Evolutionary conservation across 2,329 filamentous ascomycete species (phyloP), one percentile per base, ranked within the genome.

Genomic region (Mollisiaceae sp.): DNA sequence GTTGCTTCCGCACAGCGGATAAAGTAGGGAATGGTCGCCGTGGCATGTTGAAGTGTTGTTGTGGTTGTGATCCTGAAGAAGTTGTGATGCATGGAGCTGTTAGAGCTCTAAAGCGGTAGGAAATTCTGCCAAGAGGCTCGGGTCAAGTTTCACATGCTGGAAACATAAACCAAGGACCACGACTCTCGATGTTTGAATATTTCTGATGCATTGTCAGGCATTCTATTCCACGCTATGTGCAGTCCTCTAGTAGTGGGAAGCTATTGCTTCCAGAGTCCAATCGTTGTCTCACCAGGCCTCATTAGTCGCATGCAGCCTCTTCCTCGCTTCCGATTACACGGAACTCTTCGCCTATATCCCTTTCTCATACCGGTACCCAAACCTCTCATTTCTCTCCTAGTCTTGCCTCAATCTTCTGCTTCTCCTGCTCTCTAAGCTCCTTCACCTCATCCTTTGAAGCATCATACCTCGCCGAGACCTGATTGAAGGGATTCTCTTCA

Each of bases 401-500:
- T 65, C 91, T 85, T 73, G 81, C 79, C 83, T 97, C 94, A 69
- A 92, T 89, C 84, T 91, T 93, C 71, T 79, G 76, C 80, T 84
- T 89, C 81, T 97, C 92, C 63, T 83, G 78, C 50, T 87, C 81
- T 75, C 82, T 86, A 65, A 94, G 80, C 58, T 86, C 83, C 58
- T 83, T 83, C 54, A 97, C 74, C 74, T 99, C 94, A 4, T 93
- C 92, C 79, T 87, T 90, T 24, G 85, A 86, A 62, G 92, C 87
- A 78, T 99, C 92, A 79, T 93, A 96, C 2, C 83, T 78, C 1
- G 88, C 91, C 60, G 82, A 87, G 18, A 90, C 89, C 81, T 97
- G 92, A 80, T 97, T 97, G 81, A 97, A 95, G 15, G 95, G 95
- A 78, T 99, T 99, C 73, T 98, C 94, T 1, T 92, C 90, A 75